A percentile compares a stretch with the other conserved stretches of the same genome.
phyloP scores from a whole-genome alignment of 2,329 filamentous ascomycete genomes.

The Leptographium radiaticola region DNA sequence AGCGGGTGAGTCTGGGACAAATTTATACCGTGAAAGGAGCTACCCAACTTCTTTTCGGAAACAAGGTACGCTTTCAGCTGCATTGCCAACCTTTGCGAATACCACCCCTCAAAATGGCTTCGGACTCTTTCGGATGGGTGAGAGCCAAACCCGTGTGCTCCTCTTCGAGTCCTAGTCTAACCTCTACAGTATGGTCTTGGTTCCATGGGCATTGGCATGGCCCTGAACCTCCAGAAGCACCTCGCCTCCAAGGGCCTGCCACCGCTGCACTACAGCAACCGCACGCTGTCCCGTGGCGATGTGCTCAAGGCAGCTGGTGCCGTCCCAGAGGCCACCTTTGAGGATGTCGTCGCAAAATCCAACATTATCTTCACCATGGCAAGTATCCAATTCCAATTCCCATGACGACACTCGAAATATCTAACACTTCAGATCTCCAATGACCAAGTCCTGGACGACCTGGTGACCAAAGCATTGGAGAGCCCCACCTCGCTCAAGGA shows the following conservation, averaged over 20 bases:
- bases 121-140: slow-evolving; percentile 3
- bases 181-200: slow-evolving; percentile 1
- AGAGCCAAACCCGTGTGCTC: background rate
- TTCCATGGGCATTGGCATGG: slow-evolving; percentile 5
- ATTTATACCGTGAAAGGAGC: background rate
- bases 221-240: slow-evolving; percentile 4
- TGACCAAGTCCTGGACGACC: slow-evolving; percentile 1
- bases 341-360: background rate
- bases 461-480: background rate
- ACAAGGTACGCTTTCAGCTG: background rate
- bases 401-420: no score
- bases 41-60: background rate
- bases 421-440: background rate
- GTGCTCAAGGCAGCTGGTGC: slow-evolving; percentile 1
- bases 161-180: background rate
- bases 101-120: slow-evolving; percentile 19
- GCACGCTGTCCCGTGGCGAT: slow-evolving; percentile 2
- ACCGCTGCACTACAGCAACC: slow-evolving; percentile 4
- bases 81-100: background rate
- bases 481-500: background rate
- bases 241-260: background rate
- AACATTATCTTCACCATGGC: slow-evolving; percentile 2
- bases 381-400: background rate
- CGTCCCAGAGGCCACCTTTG: background rate
- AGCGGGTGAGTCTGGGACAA: no score